Percentiles rank a stretch among this genome's conserved stretches.
Conservation (phyloP, 1,284 basidiomycete genomes). For the Volvariella surrecta region DNA sequence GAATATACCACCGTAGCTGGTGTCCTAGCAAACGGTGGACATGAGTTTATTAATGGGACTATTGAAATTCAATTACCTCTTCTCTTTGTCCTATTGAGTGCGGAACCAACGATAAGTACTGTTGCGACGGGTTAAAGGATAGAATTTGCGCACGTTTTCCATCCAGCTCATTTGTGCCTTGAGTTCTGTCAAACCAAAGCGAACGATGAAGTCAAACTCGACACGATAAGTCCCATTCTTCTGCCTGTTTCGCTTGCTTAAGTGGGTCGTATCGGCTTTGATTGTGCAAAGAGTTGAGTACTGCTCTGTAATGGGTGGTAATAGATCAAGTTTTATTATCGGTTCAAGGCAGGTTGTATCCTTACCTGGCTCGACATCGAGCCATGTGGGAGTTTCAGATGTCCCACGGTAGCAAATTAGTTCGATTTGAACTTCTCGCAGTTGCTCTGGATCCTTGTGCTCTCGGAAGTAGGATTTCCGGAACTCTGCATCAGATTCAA, state of each 20-base stretch:
- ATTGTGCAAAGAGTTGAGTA: conserved; percentile 34
- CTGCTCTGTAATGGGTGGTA: conserved; percentile 23
- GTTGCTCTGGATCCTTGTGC: background rate
- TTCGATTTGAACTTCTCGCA: conserved; percentile 2
- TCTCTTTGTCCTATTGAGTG: background rate
- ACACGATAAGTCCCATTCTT: background rate
- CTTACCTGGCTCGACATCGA: conserved; percentile 7
- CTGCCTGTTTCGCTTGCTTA: conserved; percentile 2
- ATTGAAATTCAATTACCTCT: background rate
- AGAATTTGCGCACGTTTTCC: background rate
- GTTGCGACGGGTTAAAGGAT: no score
- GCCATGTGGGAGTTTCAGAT: conserved; percentile 4
- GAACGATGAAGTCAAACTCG: background rate
- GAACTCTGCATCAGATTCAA: conserved; percentile 5
- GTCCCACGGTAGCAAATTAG: conserved; percentile 7
- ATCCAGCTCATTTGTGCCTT: background rate
- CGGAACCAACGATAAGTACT: background rate
- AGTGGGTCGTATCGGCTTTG: conserved; percentile 8
- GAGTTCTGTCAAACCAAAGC: conserved; percentile 1
- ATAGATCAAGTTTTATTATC: no score
- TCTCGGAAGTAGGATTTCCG: conserved; percentile 6
- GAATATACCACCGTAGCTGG: background rate
- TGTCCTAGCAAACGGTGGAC: background rate
- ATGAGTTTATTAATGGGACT: background rate
- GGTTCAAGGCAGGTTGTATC: background rate